A percentile compares a stretch with the other conserved stretches of the same genome.
Conservation (phyloP, 1,139 yeast species). For the Sugiyamaella grinbergsii region DNA sequence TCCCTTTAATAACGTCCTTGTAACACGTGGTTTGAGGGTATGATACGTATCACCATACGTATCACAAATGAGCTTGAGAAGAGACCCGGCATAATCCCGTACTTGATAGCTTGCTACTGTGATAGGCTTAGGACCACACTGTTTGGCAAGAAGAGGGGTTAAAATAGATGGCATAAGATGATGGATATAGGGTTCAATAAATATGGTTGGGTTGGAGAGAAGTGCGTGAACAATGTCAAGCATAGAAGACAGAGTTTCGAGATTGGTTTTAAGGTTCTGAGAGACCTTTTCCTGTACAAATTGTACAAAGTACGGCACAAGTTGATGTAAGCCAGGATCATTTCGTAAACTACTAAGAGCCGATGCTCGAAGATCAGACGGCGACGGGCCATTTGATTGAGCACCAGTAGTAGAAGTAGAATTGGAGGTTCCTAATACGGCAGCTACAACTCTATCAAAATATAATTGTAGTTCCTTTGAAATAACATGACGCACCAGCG, state of each 20-base stretch:
- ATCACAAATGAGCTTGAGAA: constrained; percentile 73
- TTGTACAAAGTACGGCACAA: constrained; percentile 94
- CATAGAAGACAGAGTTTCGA: constrained; percentile 80
- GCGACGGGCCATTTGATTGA: constrained; percentile 37
- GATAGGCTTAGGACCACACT: constrained; percentile 62
- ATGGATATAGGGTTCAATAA: constrained; percentile 94
- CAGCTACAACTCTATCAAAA: constrained; percentile 87
- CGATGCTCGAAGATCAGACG: constrained; percentile 59
- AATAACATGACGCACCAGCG: constrained; percentile 93
- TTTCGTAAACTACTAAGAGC: constrained; percentile 81
- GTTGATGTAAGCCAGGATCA: constrained; percentile 95
- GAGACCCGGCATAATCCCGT: constrained; percentile 84
- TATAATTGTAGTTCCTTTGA: constrained; percentile 92
- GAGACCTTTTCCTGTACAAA: constrained; percentile 96
- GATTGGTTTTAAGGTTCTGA: constrained; percentile 69
- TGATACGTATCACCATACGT: constrained; percentile 86
- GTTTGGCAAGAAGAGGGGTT: constrained; percentile 84
- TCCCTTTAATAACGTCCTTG: constrained; percentile 88
- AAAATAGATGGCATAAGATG: constrained; percentile 94
- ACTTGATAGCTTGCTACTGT: constrained; percentile 47
- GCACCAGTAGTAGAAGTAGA: not conserved
- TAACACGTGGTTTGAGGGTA: constrained; percentile 89
- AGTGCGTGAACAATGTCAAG: constrained; percentile 86
- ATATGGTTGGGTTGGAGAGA: constrained; percentile 79
- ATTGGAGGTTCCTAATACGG: constrained; percentile 50